Percentiles rank a stretch among this genome's conserved stretches.
Evolutionary conservation across 352 stramenopile species (phyloP).

Genomic region (Phytophthora fragariaefolia): DNA sequence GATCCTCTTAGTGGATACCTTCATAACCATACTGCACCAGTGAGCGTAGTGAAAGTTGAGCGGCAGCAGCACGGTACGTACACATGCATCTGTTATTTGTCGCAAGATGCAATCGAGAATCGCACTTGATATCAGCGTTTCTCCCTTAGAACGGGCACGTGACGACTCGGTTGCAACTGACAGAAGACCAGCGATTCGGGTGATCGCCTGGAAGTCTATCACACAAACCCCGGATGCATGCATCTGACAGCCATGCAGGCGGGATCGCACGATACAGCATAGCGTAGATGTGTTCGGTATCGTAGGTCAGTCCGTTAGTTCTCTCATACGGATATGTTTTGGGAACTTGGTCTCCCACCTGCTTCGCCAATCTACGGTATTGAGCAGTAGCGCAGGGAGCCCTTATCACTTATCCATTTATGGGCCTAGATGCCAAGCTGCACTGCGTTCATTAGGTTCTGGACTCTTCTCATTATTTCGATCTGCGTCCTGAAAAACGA

Average conservation of each 20-base stretch:
- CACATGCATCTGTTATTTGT: background rate
- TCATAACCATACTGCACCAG: slow-evolving; percentile 17
- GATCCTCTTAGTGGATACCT: background rate
- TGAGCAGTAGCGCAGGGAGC: background rate
- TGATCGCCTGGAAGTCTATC: background rate
- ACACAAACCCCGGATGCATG: background rate
- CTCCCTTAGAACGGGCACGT: background rate
- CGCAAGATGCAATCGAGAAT: too few relatives aligned
- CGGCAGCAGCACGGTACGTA: background rate
- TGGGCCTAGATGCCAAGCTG: background rate
- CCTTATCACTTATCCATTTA: background rate
- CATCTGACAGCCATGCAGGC: background rate
- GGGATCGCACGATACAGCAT: background rate
- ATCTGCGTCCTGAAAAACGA: background rate
- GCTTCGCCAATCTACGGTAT: background rate
- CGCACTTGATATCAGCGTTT: background rate
- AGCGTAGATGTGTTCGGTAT: background rate
- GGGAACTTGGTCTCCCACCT: background rate
- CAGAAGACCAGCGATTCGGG: background rate
- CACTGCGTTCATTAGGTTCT: background rate
- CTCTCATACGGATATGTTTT: background rate
- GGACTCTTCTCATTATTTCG: background rate
- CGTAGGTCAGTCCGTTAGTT: background rate
- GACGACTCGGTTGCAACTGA: too few relatives aligned
- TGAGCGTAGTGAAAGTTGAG: slow-evolving; percentile 18